phyloP scores from a whole-genome alignment of 2,329 filamentous ascomycete genomes.

The Curvularia spicifera region DNA sequence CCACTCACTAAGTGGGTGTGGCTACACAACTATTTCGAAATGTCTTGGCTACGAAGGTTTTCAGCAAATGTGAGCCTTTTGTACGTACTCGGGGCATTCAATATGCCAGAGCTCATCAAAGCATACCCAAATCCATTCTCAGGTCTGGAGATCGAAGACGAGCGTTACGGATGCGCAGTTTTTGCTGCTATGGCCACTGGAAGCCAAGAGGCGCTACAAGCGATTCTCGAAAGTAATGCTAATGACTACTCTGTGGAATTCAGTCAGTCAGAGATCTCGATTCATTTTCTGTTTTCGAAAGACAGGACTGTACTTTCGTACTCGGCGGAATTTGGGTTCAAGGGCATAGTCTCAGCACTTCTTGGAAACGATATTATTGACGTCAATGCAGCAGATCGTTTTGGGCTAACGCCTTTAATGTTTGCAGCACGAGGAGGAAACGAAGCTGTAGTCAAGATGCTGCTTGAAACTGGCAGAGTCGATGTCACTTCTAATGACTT shows the following conservation, averaged over 20 bases:
- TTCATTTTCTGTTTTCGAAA: neutral
- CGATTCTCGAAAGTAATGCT: neutral
- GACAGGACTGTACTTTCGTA: neutral
- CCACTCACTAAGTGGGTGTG: constrained; percentile 36
- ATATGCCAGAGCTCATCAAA: constrained; percentile 39
- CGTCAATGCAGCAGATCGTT: neutral
- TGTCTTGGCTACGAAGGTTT: constrained; percentile 27
- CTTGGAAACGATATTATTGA: neutral
- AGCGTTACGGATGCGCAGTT: constrained; percentile 45
- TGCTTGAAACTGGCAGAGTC: neutral
- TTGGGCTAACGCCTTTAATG: neutral
- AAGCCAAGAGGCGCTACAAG: neutral
- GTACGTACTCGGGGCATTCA: constrained; percentile 29
- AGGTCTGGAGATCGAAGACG: constrained; percentile 32
- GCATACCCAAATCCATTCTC: constrained; percentile 11
- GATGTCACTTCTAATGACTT: too few species aligned
- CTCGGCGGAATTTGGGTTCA: neutral
- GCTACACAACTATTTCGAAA: constrained; percentile 44
- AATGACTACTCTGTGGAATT: neutral
- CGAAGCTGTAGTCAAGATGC: neutral
- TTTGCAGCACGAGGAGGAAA: neutral
- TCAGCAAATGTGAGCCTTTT: constrained; percentile 18
- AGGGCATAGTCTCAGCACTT: neutral
- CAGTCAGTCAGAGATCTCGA: constrained; percentile 9
- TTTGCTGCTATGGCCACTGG: constrained; percentile 39